Percentiles rank a stretch among this genome's conserved stretches.
Evolutionary conservation across 2,329 filamentous ascomycete species (phyloP).

Genomic region (Diaporthe australafricana): DNA sequence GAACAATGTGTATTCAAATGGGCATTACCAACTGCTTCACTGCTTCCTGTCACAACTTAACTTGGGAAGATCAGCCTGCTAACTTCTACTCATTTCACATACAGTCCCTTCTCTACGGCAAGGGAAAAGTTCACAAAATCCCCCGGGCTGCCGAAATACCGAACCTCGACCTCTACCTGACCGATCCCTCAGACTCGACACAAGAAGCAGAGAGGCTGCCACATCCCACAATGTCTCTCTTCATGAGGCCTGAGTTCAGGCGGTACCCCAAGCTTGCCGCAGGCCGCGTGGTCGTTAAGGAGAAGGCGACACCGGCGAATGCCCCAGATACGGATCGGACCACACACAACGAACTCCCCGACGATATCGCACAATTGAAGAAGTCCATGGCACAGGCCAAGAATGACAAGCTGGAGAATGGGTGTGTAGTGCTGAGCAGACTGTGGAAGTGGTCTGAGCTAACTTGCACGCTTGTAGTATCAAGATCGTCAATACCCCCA

Average conservation of each 20-base stretch:
- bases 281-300: constrained; percentile 38
- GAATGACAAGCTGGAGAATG: constrained; percentile 58
- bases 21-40: background rate
- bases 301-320: constrained; percentile 37
- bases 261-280: constrained; percentile 36
- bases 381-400: constrained; percentile 56
- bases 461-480: constrained; percentile 49
- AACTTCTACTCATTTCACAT: constrained; percentile 23
- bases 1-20: constrained; percentile 11
- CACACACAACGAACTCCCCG: constrained; percentile 47
- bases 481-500: constrained; percentile 49
- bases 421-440: constrained; percentile 48
- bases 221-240: constrained; percentile 62
- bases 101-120: constrained; percentile 67
- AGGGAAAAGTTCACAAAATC: constrained; percentile 45
- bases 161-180: constrained; percentile 68
- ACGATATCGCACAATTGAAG: constrained; percentile 63
- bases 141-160: constrained; percentile 55
- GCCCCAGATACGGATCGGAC: constrained; percentile 43
- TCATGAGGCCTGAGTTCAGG: constrained; percentile 52
- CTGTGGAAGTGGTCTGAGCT: constrained; percentile 39
- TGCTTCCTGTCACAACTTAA: background rate
- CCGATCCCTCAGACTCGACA: constrained; percentile 61
- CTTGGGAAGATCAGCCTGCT: background rate
- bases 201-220: constrained; percentile 61